Conservation (phyloP, 1,284 basidiomycete genomes). For the Bjerkandera adusta region DNA sequence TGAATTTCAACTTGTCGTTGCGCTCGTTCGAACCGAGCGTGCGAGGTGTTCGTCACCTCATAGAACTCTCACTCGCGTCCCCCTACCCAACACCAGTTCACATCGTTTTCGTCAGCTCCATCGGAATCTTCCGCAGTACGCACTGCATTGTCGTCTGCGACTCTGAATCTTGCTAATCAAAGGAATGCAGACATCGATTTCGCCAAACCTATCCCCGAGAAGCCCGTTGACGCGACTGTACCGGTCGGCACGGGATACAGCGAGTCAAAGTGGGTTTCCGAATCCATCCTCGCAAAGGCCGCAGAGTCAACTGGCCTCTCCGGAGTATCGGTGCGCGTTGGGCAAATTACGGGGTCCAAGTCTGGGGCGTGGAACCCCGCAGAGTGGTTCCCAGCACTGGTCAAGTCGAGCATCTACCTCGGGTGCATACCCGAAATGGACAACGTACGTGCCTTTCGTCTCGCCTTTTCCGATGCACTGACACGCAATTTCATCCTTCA, state of each 20-base stretch:
- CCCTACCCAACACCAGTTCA: slow-evolving; percentile 16
- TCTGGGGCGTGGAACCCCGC: slow-evolving; percentile 28
- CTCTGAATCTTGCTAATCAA: not conserved
- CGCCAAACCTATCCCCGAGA: slow-evolving; percentile 16
- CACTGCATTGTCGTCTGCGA: not conserved
- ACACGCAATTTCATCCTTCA: not conserved
- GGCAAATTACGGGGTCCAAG: slow-evolving; percentile 27
- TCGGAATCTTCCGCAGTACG: slow-evolving; percentile 10
- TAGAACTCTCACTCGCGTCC: slow-evolving; percentile 33
- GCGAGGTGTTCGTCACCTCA: slow-evolving; percentile 25
- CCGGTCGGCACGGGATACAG: slow-evolving; percentile 30
- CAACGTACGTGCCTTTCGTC: slow-evolving; percentile 8
- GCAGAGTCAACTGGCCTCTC: slow-evolving; percentile 15
- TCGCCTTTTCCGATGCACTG: not conserved
- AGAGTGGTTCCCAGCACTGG: slow-evolving; percentile 31
- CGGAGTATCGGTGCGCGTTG: slow-evolving; percentile 27
- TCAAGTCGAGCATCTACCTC: slow-evolving; percentile 17
- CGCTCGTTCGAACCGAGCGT: slow-evolving; percentile 34
- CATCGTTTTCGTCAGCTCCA: slow-evolving; percentile 30
- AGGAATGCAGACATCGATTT: slow-evolving; percentile 5
- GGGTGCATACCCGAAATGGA: slow-evolving; percentile 13
- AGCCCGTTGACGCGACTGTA: slow-evolving; percentile 14
- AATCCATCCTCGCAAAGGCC: slow-evolving; percentile 27
- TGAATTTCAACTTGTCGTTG: slow-evolving; percentile 36
- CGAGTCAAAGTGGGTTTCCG: slow-evolving; percentile 35